Evolutionary conservation across 176 grass and related monocot species (phyloP).

Genomic region (Eleusine indica): DNA sequence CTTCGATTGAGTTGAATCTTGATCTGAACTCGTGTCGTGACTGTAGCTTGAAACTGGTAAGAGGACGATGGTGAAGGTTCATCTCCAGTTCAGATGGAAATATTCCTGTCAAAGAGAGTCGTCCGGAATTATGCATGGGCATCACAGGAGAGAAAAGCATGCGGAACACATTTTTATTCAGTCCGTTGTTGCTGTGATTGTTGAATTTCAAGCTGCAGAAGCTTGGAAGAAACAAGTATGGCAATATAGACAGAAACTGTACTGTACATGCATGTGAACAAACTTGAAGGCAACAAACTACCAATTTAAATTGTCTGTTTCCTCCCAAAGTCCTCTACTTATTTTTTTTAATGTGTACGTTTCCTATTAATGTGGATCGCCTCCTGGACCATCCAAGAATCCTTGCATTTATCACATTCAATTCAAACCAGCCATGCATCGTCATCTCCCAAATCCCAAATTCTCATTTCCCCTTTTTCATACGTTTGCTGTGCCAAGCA

Average conservation of each 20-base stretch:
- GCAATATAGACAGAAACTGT: background rate
- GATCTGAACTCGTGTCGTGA: background rate
- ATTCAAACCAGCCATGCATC: background rate
- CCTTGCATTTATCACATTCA: background rate
- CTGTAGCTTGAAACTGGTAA: too few species aligned
- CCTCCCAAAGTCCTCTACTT: too few species aligned
- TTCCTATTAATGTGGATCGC: background rate
- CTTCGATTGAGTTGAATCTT: background rate
- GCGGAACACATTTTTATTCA: background rate
- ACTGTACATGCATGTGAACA: background rate
- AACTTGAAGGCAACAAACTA: slow-evolving; percentile 1
- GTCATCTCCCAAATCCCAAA: background rate
- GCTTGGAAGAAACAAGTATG: background rate
- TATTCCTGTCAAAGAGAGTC: background rate
- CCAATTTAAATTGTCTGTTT: too few species aligned
- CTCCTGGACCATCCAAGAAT: background rate
- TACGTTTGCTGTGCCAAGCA: background rate
- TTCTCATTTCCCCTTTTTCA: background rate
- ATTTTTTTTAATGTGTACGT: background rate
- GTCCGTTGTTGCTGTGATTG: background rate
- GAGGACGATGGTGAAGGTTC: background rate
- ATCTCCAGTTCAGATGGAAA: background rate
- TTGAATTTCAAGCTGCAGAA: background rate
- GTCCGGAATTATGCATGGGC: background rate
- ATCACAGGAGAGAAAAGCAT: background rate